Evolutionary conservation across 2,329 filamentous ascomycete genomes (phyloP), one percentile per base, ranked within the genome.

Genomic region (Lachnellula arida): DNA sequence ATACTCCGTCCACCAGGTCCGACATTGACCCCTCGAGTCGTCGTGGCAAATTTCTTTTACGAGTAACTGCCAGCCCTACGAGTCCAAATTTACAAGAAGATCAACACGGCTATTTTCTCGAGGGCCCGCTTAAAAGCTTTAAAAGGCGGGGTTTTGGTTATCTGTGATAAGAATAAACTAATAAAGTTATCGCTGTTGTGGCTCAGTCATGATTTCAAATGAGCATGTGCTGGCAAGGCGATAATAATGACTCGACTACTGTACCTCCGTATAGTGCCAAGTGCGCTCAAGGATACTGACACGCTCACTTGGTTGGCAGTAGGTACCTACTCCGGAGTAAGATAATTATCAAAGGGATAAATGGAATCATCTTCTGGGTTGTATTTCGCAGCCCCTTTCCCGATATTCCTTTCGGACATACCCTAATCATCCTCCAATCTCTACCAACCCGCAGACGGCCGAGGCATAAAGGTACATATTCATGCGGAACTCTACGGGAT

Each of bases 391-490:
- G 23, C 44, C 22, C 23, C 34, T 22, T 47, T 47, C 12, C 39
- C 44, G 28, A 47, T 47, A 47, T 15, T 47, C 44, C 42, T 44
- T 47, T 6, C 44, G 44, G 44, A 47, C 11, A 32, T 47, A 32
- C 44, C 44, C 44, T 47, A 47, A 15, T 47, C 44, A 47, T 47
- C 44, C 44, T 47, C 44, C 23, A 32, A 34, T 47, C 44, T 47
- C 44, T 47, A 3, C 23, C 11, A 28, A 12, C n/a, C 14, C 44
- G 44, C 11, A n/a, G 23, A 17, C 23, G 14, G 4, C 17, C 44
- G n/a, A 14, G 17, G 23, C 28, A 32, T 11, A 42, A n/a, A n/a
- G 6, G 5, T 17, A 8, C 17, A 44, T 44, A 12, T 22, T 44
- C 42, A 44, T 44, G 42, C 42, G 19, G 19, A 44, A 42, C 39